A percentile compares a stretch with the other conserved stretches of the same genome.
Conservation (phyloP, 352 stramenopile genomes). For the Globisporangium carolinianum region DNA sequence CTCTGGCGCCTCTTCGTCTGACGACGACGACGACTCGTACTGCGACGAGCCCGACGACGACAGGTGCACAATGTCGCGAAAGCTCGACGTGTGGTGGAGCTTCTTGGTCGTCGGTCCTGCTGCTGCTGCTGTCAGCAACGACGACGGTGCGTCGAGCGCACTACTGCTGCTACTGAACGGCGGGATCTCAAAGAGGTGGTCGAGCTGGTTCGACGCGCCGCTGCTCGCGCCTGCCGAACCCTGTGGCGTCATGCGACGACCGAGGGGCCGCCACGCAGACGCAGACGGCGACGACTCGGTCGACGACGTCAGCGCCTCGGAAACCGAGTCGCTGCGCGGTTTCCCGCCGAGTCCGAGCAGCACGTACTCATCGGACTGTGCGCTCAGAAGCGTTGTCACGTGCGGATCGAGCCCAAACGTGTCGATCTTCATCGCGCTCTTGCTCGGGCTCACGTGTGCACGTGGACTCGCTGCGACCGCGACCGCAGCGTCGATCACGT, state of each 20-base stretch:
- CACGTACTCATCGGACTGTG: conserved; percentile 10
- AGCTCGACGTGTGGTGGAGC: conserved; percentile 30
- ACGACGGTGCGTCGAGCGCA: background rate
- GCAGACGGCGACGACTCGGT: conserved; percentile 24
- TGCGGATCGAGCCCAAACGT: conserved; percentile 11
- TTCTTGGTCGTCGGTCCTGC: background rate
- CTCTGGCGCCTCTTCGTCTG: conserved; percentile 30
- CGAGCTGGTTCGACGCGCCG: conserved; percentile 13
- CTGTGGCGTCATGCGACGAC: conserved; percentile 26
- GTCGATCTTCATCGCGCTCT: conserved; percentile 8
- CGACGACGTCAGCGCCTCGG: conserved; percentile 27
- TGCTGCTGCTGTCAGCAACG: conserved; percentile 9
- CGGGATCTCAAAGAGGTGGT: conserved; percentile 2
- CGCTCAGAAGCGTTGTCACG: background rate
- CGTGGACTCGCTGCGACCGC: conserved; percentile 13
- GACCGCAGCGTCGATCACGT: conserved; percentile 14
- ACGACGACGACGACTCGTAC: conserved; percentile 38
- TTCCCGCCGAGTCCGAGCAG: conserved; percentile 15
- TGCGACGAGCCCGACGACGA: conserved; percentile 51
- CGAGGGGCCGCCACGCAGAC: conserved; percentile 39
- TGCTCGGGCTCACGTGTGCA: background rate
- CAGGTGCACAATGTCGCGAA: conserved; percentile 37
- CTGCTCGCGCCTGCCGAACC: conserved; percentile 14
- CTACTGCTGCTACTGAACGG: background rate
- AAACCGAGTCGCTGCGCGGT: conserved; percentile 35